A percentile compares a stretch with the other conserved stretches of the same genome.
Conservation (phyloP, 2,329 filamentous ascomycete species). For the Fusarium zealandicum region DNA sequence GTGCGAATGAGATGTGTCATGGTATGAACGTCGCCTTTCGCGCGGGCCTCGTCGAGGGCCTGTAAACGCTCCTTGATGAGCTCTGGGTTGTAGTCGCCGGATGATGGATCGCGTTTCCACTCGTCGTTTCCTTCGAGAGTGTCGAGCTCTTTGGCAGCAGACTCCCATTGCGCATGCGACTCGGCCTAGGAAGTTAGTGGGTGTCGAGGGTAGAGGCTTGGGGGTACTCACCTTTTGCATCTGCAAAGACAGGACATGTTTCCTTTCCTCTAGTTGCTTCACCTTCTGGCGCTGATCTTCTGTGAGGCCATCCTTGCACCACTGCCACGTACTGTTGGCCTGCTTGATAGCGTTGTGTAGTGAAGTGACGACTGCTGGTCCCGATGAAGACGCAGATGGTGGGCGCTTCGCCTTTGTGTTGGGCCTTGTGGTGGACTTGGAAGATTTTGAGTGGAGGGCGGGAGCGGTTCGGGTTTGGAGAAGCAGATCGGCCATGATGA, state of each 20-base stretch:
- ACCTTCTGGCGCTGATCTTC: slow-evolving; percentile 57
- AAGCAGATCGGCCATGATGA: slow-evolving; percentile 42
- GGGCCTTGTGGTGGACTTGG: slow-evolving; percentile 22
- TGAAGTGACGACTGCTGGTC: slow-evolving; percentile 34
- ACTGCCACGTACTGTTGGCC: slow-evolving; percentile 53
- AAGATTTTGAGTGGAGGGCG: slow-evolving; percentile 30
- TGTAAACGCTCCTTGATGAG: slow-evolving; percentile 74
- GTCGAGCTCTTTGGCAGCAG: slow-evolving; percentile 79
- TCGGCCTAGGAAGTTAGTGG: slow-evolving; percentile 61
- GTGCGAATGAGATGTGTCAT: slow-evolving; percentile 87
- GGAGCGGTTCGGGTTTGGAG: slow-evolving; percentile 37
- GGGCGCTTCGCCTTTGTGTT: slow-evolving; percentile 39
- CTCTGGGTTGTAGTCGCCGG: slow-evolving; percentile 73
- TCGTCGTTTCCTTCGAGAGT: slow-evolving; percentile 77
- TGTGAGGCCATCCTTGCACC: slow-evolving; percentile 61
- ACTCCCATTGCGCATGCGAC: slow-evolving; percentile 75
- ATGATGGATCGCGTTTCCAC: slow-evolving; percentile 74
- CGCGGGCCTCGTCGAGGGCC: slow-evolving; percentile 77
- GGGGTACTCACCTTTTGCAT: slow-evolving; percentile 67
- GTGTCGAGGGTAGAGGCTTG: neutral
- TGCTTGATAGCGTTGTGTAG: slow-evolving; percentile 47
- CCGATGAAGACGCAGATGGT: slow-evolving; percentile 13
- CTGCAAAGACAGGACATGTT: slow-evolving; percentile 67
- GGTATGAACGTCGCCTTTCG: slow-evolving; percentile 72
- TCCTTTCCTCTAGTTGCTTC: slow-evolving; percentile 62